Conservation (phyloP, 768 basidiomycete genomes). For the Pholiota molesta region DNA sequence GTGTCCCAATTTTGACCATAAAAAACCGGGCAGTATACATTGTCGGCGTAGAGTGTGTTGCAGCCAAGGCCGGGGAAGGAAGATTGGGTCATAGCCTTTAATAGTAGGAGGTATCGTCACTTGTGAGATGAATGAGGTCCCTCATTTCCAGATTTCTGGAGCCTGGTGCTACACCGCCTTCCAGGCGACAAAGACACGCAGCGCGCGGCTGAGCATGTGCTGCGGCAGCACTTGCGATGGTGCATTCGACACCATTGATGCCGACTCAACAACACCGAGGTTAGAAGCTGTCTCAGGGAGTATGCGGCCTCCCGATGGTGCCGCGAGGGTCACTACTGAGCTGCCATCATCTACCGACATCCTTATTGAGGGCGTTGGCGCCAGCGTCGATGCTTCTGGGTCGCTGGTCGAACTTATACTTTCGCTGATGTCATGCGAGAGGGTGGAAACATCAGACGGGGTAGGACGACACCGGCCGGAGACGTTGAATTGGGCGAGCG, state of each 20-base stretch:
- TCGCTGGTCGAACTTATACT: conserved; percentile 17
- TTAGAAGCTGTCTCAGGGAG: background rate
- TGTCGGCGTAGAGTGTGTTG: background rate
- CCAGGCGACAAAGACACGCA: conserved; percentile 29
- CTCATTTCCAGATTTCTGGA: background rate
- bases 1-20: background rate
- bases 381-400: conserved; percentile 17
- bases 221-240: conserved; percentile 26
- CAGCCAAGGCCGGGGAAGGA: background rate
- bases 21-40: background rate
- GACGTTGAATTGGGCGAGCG: conserved; percentile 17
- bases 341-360: background rate
- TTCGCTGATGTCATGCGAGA: conserved; percentile 5
- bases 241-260: conserved; percentile 8
- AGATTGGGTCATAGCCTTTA: background rate
- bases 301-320: background rate
- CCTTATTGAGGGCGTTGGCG: background rate
- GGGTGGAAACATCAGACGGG: conserved; percentile 12
- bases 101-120: background rate
- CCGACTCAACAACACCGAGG: background rate
- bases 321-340: background rate
- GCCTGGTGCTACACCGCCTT: conserved; percentile 12
- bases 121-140: background rate
- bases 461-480: conserved; percentile 13
- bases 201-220: conserved; percentile 43